Percentiles rank a stretch among this genome's conserved stretches.
Evolutionary conservation across 1,139 yeast species (phyloP).

Genomic region (Candida glucosophila): DNA sequence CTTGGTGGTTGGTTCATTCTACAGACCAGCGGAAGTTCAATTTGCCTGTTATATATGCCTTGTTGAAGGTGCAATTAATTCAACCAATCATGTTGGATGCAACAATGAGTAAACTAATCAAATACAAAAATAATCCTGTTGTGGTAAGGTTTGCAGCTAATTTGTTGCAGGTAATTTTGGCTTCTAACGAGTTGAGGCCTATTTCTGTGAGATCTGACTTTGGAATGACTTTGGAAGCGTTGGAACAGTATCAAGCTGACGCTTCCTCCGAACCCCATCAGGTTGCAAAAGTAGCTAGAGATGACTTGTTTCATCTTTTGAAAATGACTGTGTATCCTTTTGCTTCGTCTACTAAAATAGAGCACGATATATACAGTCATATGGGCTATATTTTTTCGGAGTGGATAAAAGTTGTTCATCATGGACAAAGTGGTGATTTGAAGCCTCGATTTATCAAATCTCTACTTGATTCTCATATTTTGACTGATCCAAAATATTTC

Average conservation of each 20-base stretch:
- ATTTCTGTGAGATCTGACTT: conserved; percentile 79
- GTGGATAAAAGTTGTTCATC: conserved; percentile 77
- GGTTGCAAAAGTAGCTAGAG: conserved; percentile 28
- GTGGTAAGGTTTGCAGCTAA: conserved; percentile 61
- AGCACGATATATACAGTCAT: conserved; percentile 39
- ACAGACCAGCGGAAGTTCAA: conserved; percentile 84
- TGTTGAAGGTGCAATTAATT: conserved; percentile 69
- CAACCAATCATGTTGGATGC: conserved; percentile 72
- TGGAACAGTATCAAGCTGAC: conserved; percentile 19
- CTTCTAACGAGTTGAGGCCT: conserved; percentile 52
- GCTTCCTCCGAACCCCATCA: conserved; percentile 20
- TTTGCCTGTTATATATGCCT: conserved; percentile 63
- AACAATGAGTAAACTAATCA: conserved; percentile 60
- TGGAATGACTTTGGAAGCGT: conserved; percentile 53
- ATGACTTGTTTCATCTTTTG: conserved; percentile 36
- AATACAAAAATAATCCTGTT: conserved; percentile 42
- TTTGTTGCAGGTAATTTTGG: conserved; percentile 44
- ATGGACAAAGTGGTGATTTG: conserved; percentile 48
- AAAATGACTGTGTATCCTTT: conserved; percentile 18
- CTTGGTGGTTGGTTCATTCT: conserved; percentile 88
- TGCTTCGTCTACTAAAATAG: conserved; percentile 14
- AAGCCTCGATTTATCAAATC: conserved; percentile 61
- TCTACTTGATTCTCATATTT: conserved; percentile 52
- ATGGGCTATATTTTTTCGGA: conserved; percentile 80
- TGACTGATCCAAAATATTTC: conserved; percentile 56